Conservation (phyloP, 257 asterid species). For the Nyctanthes arbortristis region DNA sequence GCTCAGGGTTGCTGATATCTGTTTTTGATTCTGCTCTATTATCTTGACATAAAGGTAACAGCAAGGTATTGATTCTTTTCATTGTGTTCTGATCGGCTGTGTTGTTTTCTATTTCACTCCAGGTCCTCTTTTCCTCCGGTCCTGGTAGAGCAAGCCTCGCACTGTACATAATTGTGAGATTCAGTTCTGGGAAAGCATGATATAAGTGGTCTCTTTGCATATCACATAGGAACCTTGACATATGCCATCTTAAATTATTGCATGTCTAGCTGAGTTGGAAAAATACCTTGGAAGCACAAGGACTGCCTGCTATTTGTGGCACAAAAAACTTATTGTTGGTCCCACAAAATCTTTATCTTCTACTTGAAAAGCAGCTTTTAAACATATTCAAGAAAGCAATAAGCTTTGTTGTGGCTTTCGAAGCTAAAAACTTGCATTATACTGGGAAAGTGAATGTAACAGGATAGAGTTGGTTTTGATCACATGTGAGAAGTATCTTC, state of each 20-base stretch:
- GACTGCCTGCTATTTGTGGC: no score
- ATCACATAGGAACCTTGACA: neutral
- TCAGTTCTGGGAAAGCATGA: constrained; percentile 21
- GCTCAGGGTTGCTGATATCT: constrained; percentile 46
- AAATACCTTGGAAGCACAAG: no score
- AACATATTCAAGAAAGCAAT: no score
- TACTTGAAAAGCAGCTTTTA: no score
- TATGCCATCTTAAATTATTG: neutral
- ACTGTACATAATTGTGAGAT: constrained; percentile 51
- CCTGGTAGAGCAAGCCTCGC: constrained; percentile 94
- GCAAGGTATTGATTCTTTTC: constrained; percentile 46
- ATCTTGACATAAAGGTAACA: constrained; percentile 56
- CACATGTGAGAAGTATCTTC: neutral
- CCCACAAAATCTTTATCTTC: no score
- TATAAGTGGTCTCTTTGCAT: neutral
- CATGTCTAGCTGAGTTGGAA: no score
- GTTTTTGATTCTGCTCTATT: constrained; percentile 30
- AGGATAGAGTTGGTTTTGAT: neutral
- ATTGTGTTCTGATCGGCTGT: constrained; percentile 40
- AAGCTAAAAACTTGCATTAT: neutral
- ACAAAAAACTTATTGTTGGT: no score
- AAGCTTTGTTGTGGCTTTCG: neutral
- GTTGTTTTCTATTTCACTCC: constrained; percentile 46
- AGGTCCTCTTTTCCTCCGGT: constrained; percentile 72
- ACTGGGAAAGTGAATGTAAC: neutral